phyloP scores from a whole-genome alignment of 352 stramenopile genomes.

The Phytophthora meadii region DNA sequence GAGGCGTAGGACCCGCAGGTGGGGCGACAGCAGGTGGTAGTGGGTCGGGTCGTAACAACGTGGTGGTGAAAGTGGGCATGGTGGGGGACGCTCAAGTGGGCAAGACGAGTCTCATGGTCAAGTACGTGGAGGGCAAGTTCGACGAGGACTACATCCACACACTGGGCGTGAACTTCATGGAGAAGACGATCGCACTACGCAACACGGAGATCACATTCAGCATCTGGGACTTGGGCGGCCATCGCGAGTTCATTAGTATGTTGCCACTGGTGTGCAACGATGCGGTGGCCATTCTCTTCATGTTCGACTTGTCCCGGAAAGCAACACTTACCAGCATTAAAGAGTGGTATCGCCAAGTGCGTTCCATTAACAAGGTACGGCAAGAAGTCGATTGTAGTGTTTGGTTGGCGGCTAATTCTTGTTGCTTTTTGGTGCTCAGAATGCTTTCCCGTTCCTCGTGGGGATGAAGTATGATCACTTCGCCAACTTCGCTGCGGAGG shows the following conservation, averaged over 20 bases:
- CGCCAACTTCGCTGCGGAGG: constrained; percentile 88
- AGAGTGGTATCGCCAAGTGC: constrained; percentile 94
- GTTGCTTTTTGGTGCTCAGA: constrained; percentile 41
- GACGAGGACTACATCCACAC: constrained; percentile 97
- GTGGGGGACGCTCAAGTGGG: constrained; percentile 94
- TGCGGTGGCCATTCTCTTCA: constrained; percentile 95
- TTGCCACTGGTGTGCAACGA: constrained; percentile 95
- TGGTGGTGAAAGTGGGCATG: constrained; percentile 94
- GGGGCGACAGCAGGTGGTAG: constrained; percentile 29
- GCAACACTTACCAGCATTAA: constrained; percentile 92
- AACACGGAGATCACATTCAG: constrained; percentile 97
- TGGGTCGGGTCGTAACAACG: constrained; percentile 79
- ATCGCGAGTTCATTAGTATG: constrained; percentile 95
- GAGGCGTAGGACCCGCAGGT: constrained; percentile 34
- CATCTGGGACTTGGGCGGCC: constrained; percentile 95
- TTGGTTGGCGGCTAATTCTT: neutral
- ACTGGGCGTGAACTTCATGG: constrained; percentile 96
- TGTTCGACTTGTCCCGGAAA: constrained; percentile 95
- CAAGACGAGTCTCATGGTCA: constrained; percentile 97
- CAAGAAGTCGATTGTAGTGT: neutral
- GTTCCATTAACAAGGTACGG: constrained; percentile 89
- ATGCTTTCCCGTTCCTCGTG: constrained; percentile 93
- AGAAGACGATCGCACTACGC: constrained; percentile 94
- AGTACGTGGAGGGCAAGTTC: constrained; percentile 96
- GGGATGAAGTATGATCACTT: constrained; percentile 97